Evolutionary conservation across 2,329 filamentous ascomycete species (phyloP).

Genomic region (Neofusicoccum kwambonambiense): DNA sequence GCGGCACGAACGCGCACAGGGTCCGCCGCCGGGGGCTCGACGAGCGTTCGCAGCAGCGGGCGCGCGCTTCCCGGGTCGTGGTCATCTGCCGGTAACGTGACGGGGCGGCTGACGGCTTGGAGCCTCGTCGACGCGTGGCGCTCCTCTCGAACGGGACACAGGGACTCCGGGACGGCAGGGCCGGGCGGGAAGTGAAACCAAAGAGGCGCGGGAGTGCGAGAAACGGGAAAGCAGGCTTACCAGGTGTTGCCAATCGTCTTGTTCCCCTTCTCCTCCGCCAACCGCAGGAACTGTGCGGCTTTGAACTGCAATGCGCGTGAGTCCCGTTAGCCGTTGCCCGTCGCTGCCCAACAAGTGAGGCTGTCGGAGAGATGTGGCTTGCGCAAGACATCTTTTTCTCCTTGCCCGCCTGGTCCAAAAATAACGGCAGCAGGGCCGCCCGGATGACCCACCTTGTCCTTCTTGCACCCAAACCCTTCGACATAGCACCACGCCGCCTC

Average conservation of each 20-base stretch:
- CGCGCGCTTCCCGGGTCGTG: neutral
- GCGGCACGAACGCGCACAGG: conserved; percentile 10
- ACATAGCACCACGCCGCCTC: conserved; percentile 94
- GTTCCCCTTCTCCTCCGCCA: conserved; percentile 83
- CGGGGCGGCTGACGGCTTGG: neutral
- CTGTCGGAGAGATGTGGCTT: conserved; percentile 23
- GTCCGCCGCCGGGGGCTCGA: neutral
- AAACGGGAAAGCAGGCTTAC: conserved; percentile 57
- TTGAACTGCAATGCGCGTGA: conserved; percentile 59
- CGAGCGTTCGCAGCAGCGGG: neutral
- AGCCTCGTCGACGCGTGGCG: neutral
- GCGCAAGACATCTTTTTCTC: conserved; percentile 9
- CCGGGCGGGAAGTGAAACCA: conserved; percentile 16
- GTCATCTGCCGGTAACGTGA: conserved; percentile 13
- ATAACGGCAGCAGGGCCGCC: neutral
- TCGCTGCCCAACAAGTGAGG: conserved; percentile 44
- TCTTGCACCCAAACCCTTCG: conserved; percentile 95
- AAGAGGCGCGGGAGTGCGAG: conserved; percentile 18
- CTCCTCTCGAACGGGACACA: neutral
- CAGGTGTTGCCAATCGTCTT: conserved; percentile 94
- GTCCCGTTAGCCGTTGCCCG: conserved; percentile 19
- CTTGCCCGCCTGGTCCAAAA: neutral
- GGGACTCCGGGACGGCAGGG: neutral
- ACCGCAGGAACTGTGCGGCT: conserved; percentile 85
- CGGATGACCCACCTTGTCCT: conserved; percentile 81